These are phyloP conservation scores for Pyrus communis DNA, from an alignment of 306 rosid species.

Conservation along the genomic window DNA sequence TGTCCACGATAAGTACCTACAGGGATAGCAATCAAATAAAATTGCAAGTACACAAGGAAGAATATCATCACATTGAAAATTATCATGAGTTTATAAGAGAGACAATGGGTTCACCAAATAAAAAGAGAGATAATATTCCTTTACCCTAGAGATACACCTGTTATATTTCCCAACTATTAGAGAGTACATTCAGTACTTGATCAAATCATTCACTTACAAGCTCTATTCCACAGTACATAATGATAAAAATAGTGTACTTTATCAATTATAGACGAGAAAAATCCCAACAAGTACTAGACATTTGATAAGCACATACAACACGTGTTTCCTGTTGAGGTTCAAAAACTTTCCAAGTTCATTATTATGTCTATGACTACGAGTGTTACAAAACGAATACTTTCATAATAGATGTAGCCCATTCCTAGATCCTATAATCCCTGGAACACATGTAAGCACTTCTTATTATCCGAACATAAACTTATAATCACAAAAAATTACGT, in stretches of 20 bases:
- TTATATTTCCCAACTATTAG: neutral
- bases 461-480: neutral
- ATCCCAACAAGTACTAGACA: too few species aligned
- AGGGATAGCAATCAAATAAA: conserved; percentile 20
- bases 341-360: neutral
- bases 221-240: neutral
- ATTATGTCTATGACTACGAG: neutral
- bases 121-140: neutral
- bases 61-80: neutral
- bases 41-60: neutral
- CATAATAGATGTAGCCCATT: too few species aligned
- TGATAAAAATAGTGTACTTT: too few species aligned
- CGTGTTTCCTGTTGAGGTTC: neutral
- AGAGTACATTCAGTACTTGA: neutral
- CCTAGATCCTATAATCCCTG: neutral
- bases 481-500: neutral
- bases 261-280: too few species aligned
- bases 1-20: conserved; percentile 97
- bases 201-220: neutral
- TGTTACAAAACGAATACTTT: too few species aligned
- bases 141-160: neutral
- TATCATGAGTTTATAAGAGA: neutral
- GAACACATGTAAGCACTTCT: neutral
- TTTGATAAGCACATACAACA: too few species aligned
- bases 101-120: neutral